phyloP scores from a whole-genome alignment of 1,284 basidiomycete genomes.

The Cutaneotrichosporon sp. region DNA sequence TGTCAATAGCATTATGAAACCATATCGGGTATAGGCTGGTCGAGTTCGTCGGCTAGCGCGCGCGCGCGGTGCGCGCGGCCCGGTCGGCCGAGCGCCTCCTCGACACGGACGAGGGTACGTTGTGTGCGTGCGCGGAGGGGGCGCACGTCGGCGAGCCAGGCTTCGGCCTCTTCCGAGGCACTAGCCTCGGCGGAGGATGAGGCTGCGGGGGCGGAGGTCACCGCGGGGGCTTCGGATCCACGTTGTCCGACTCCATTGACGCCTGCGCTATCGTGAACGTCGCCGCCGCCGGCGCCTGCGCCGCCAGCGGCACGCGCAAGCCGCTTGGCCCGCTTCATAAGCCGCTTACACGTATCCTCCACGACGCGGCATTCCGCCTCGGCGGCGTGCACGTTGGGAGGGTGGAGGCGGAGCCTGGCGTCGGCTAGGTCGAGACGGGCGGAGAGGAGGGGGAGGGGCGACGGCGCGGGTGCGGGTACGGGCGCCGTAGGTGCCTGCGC shows the following conservation, averaged over 20 bases:
- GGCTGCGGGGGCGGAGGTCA: too few species aligned
- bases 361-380: conserved; percentile 24
- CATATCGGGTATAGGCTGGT: background rate
- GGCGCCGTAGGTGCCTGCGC: background rate
- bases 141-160: conserved; percentile 6
- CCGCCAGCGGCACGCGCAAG: background rate
- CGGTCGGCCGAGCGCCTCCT: conserved; percentile 27
- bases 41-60: conserved; percentile 4
- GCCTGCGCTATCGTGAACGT: too few species aligned
- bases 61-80: conserved; percentile 22
- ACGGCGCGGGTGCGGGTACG: background rate
- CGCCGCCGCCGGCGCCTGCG: background rate
- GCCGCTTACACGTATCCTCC: conserved; percentile 20
- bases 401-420: conserved; percentile 13
- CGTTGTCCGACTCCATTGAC: too few species aligned
- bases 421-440: conserved; percentile 26
- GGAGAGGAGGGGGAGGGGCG: conserved; percentile 12
- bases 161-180: background rate
- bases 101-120: conserved; percentile 19
- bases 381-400: conserved; percentile 20
- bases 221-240: too few species aligned
- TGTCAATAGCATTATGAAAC: background rate
- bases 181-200: too few species aligned
- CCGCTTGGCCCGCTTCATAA: conserved; percentile 12
- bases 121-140: conserved; percentile 20